phyloP scores from a whole-genome alignment of 2,329 filamentous ascomycete genomes.

The Pseudohalonectria lignicola region DNA sequence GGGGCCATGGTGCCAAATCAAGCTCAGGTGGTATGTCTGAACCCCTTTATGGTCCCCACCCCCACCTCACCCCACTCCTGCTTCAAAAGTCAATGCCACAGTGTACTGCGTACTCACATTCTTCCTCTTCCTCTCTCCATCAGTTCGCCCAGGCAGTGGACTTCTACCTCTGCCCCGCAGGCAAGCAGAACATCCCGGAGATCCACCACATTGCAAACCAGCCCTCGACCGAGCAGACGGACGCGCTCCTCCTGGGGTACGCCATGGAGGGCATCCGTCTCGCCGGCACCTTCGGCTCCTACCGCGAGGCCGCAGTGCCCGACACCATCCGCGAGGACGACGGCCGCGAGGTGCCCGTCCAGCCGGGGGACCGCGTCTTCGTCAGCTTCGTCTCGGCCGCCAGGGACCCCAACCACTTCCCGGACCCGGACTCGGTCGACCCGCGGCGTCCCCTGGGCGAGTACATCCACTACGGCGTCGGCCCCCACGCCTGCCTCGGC shows the following conservation, averaged over 20 bases:
- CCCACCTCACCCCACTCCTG: too few species aligned
- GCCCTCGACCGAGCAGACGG: slow-evolving; percentile 42
- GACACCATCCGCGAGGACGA: slow-evolving; percentile 40
- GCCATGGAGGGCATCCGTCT: slow-evolving; percentile 63
- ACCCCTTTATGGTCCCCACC: neutral
- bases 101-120: neutral
- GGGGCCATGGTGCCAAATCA: slow-evolving; percentile 60
- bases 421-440: slow-evolving; percentile 47
- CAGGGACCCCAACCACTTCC: slow-evolving; percentile 47
- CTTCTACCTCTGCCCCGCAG: slow-evolving; percentile 53
- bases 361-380: slow-evolving; percentile 49
- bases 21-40: slow-evolving; percentile 45
- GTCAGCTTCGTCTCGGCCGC: slow-evolving; percentile 47
- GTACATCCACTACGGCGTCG: slow-evolving; percentile 55
- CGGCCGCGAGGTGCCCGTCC: slow-evolving; percentile 35
- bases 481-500: slow-evolving; percentile 52
- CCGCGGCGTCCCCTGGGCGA: slow-evolving; percentile 50
- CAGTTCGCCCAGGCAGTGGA: slow-evolving; percentile 64
- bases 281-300: slow-evolving; percentile 49
- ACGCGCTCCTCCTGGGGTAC: slow-evolving; percentile 56
- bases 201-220: slow-evolving; percentile 48
- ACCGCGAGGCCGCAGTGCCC: slow-evolving; percentile 38
- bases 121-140: neutral
- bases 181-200: slow-evolving; percentile 43
- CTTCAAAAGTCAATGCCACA: too few species aligned